Evolutionary conservation across 441 rosid species (phyloP), one percentile per base, ranked within the genome.

Genomic region (Mallotus repandus): DNA sequence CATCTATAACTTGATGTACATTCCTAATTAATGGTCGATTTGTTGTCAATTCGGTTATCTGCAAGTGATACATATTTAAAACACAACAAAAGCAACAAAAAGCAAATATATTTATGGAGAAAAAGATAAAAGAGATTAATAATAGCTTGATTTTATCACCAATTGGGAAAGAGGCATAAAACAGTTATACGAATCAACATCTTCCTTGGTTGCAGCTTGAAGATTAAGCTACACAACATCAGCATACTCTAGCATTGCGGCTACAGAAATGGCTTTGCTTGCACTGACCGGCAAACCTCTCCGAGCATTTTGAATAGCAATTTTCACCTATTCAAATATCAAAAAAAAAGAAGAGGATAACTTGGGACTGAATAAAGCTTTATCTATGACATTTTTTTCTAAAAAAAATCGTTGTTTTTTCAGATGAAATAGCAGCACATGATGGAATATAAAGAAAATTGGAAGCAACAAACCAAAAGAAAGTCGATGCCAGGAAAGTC

Each of bases 91-190:
- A 71, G 10, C 41, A 66, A 65, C 63, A 50, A 38, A 14, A 68
- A 21, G 50, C 61, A 69, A 15, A 35, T 58, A 43, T 32, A 35
- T n/a, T 45, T 9, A 58, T 8, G 13, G 49, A 50, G 21, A 61
- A 15, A 25, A 58, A 52, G 63, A 19, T 18, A 16, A 49, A 35
- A 50, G 32, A 32, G 19, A 62, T 14, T 22, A 5, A 46, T 22
- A 52, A 38, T 6, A 38, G 1, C 38, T 29, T 13, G 41, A 21
- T 57, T 45, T 18, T 41, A 45, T 48, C 83, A 95, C 98, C 96
- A 82, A 68, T 84, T 86, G 80, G 19, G 90, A 83, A 7, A 92
- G 84, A 70, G 98, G 98, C 93, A 90, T 84, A 78, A 91, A 91
- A 53, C 84, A 87, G 41, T 79, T 74, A 74, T 87, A 84, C 90